Percentiles rank a stretch among this genome's conserved stretches.
Conservation (phyloP, 2,329 filamentous ascomycete genomes). For the Hymenoscyphus fructigenus region DNA sequence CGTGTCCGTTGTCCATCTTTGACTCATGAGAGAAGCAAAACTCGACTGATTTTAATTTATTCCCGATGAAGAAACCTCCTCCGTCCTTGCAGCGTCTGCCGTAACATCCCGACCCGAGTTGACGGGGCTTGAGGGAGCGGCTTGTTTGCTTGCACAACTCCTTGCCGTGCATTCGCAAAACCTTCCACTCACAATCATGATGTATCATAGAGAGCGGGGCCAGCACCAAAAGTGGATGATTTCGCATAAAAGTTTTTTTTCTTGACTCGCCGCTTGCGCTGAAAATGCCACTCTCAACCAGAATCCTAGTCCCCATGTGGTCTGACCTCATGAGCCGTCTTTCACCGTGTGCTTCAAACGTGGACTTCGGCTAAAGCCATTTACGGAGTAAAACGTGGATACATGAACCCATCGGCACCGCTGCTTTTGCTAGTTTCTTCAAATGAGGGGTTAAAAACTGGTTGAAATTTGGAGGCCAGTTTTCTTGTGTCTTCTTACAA, state of each 20-base stretch:
- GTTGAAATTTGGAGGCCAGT: not conserved
- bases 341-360: slow-evolving; percentile 1
- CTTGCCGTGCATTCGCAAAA: not conserved
- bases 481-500: not conserved
- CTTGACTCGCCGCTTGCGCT: not conserved
- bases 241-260: not conserved
- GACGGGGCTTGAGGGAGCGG: not conserved
- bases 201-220: not conserved
- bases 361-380: not conserved
- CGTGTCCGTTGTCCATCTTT: not conserved
- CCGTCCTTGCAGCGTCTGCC: not conserved
- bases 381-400: not conserved
- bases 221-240: not conserved
- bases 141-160: not conserved
- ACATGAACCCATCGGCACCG: not conserved
- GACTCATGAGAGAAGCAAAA: not conserved
- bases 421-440: not conserved
- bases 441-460: not conserved
- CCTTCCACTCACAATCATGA: not conserved
- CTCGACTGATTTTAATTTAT: not conserved
- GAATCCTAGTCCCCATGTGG: not conserved
- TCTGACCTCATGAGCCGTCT: slow-evolving; percentile 2
- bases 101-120: slow-evolving; percentile 2
- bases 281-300: not conserved
- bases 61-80: not conserved